phyloP scores from a whole-genome alignment of 2,329 filamentous ascomycete species.

The Fusarium sp. region DNA sequence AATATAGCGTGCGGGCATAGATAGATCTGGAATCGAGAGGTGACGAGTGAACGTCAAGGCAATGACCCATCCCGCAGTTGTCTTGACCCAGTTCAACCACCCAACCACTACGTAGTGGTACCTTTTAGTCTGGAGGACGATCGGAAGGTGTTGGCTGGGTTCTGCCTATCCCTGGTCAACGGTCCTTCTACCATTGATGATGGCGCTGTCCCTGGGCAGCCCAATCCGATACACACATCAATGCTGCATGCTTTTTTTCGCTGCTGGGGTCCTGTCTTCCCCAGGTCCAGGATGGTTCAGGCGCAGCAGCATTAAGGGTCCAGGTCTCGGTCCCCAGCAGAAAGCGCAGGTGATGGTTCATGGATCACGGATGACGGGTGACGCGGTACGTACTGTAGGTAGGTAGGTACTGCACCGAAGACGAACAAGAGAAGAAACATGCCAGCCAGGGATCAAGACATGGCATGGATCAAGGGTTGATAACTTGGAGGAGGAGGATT shows the following conservation, averaged over 20 bases:
- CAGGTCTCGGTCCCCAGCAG: slow-evolving; percentile 21
- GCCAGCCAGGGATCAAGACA: slow-evolving; percentile 17
- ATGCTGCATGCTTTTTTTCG: background rate
- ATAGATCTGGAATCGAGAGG: slow-evolving; percentile 22
- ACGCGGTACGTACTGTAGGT: background rate
- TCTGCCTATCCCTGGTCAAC: slow-evolving; percentile 1
- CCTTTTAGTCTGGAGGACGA: slow-evolving; percentile 18
- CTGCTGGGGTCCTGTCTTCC: background rate
- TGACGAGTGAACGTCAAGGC: slow-evolving; percentile 29
- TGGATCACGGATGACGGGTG: slow-evolving; percentile 13
- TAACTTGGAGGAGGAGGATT: slow-evolving; percentile 9
- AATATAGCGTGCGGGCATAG: slow-evolving; percentile 3
- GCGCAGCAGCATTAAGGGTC: slow-evolving; percentile 32
- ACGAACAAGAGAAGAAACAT: slow-evolving; percentile 19
- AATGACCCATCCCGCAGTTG: slow-evolving; percentile 2
- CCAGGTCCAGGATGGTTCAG: slow-evolving; percentile 24
- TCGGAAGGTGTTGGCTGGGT: slow-evolving; percentile 6
- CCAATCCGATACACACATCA: background rate
- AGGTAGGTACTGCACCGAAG: background rate
- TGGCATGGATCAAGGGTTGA: slow-evolving; percentile 22
- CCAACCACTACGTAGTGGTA: slow-evolving; percentile 32
- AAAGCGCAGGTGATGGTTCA: slow-evolving; percentile 29
- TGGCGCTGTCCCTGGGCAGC: background rate
- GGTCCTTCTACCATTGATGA: background rate
- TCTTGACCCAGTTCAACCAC: slow-evolving; percentile 20